Evolutionary conservation across 1,284 basidiomycete genomes (phyloP).

Genomic region (Exobasidium cylindrosporum): DNA sequence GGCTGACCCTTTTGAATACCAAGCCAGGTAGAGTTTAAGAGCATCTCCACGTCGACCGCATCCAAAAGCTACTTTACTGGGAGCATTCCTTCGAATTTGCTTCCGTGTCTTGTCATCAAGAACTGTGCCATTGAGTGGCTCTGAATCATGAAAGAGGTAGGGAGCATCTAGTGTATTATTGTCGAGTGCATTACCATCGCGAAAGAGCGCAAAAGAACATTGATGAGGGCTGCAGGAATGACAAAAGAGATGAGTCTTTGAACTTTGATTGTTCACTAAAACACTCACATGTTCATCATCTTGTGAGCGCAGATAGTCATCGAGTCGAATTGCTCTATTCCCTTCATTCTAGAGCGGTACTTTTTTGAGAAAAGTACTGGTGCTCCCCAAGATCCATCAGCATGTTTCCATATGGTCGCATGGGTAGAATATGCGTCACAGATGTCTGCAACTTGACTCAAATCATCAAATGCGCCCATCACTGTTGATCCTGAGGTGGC

Average conservation of each 20-base stretch:
- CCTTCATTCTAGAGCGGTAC: constrained; percentile 38
- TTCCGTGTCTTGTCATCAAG: constrained; percentile 1
- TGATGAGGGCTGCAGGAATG: constrained; percentile 51
- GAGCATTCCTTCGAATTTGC: constrained; percentile 28
- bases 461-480: constrained; percentile 55
- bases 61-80: constrained; percentile 44
- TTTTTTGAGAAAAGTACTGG: constrained; percentile 52
- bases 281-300: constrained; percentile 50
- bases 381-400: constrained; percentile 58
- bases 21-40: constrained; percentile 57
- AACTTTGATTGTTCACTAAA: background rate
- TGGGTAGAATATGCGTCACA: constrained; percentile 24
- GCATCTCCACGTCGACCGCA: constrained; percentile 57
- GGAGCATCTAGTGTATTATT: constrained; percentile 56
- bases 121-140: background rate
- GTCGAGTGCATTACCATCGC: constrained; percentile 45
- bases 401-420: constrained; percentile 53
- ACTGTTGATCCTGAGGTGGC: constrained; percentile 58
- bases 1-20: constrained; percentile 53
- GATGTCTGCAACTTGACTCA: constrained; percentile 47
- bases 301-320: constrained; percentile 58
- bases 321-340: constrained; percentile 50
- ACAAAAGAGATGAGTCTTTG: background rate
- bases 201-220: constrained; percentile 56
- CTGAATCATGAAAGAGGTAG: constrained; percentile 56